phyloP scores from a whole-genome alignment of 2,329 filamentous ascomycete species.

The Colletotrichum gigasporum region DNA sequence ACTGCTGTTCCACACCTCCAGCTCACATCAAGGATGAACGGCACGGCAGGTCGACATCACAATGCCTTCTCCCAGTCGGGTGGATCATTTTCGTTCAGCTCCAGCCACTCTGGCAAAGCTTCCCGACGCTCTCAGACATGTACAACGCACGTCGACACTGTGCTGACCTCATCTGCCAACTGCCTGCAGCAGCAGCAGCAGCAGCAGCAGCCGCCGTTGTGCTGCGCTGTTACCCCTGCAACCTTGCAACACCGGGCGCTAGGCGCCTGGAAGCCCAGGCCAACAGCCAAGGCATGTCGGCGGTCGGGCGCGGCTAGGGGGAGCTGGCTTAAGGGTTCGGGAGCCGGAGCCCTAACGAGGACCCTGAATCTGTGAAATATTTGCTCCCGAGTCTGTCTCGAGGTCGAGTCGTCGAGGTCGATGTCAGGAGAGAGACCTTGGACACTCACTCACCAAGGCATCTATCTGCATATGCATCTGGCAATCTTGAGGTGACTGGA shows the following conservation, averaged over 20 bases:
- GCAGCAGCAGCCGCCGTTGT: not conserved
- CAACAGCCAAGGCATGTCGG: not conserved
- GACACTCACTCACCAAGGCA: too few species aligned
- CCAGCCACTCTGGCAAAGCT: not conserved
- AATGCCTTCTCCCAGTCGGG: not conserved
- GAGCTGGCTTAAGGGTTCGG: conserved; percentile 20
- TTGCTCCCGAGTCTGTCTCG: not conserved
- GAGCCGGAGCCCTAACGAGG: conserved; percentile 25
- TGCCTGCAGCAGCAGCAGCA: too few species aligned
- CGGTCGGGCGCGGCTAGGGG: conserved; percentile 8
- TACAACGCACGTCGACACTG: not conserved
- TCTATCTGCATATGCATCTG: too few species aligned
- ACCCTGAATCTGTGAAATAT: conserved; percentile 19
- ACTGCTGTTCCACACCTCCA: not conserved
- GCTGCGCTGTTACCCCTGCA: not conserved
- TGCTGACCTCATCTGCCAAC: not conserved
- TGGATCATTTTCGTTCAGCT: not conserved
- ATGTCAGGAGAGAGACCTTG: too few species aligned
- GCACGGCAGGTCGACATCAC: not conserved
- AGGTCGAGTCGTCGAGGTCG: too few species aligned
- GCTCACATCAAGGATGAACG: too few species aligned
- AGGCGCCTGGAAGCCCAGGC: conserved; percentile 8
- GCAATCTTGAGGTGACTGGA: too few species aligned
- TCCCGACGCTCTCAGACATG: not conserved
- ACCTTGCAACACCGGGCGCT: conserved; percentile 23